Evolutionary conservation across 2,329 filamentous ascomycete genomes (phyloP).

Genomic region (Graphilbum fragrans): DNA sequence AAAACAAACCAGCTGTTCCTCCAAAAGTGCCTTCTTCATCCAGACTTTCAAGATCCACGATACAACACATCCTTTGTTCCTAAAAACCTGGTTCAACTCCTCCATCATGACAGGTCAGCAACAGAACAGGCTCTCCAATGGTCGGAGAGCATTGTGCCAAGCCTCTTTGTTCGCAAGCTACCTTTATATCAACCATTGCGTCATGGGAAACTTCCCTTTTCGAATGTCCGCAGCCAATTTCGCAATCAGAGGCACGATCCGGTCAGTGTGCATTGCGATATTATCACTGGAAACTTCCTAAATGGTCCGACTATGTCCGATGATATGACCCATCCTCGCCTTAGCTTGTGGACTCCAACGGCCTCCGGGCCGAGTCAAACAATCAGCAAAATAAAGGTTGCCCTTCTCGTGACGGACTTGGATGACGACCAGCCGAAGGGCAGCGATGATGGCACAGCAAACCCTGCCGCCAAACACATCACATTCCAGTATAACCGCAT

Average conservation of each 20-base stretch:
- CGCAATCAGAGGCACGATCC: background rate
- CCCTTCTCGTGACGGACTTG: no score
- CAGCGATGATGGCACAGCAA: no score
- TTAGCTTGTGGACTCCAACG: no score
- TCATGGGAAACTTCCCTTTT: background rate
- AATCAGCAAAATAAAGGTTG: no score
- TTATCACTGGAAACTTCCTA: background rate
- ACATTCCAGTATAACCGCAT: no score
- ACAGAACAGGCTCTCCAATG: no score
- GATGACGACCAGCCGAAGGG: no score
- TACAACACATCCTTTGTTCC: background rate
- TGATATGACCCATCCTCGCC: no score
- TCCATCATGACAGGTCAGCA: background rate
- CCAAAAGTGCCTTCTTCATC: background rate
- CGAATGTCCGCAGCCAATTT: background rate
- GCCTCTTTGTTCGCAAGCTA: background rate
- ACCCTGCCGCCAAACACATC: no score
- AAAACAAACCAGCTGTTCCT: background rate
- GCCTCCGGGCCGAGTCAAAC: no score
- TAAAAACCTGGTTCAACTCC: background rate
- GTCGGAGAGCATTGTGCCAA: background rate
- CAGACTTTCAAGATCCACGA: background rate
- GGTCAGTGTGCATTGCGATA: background rate
- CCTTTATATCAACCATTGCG: background rate
- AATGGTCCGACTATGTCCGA: no score